These are phyloP conservation scores for Chalciporus piperatus DNA, from an alignment of 768 basidiomycete species.

Conservation along the genomic window DNA sequence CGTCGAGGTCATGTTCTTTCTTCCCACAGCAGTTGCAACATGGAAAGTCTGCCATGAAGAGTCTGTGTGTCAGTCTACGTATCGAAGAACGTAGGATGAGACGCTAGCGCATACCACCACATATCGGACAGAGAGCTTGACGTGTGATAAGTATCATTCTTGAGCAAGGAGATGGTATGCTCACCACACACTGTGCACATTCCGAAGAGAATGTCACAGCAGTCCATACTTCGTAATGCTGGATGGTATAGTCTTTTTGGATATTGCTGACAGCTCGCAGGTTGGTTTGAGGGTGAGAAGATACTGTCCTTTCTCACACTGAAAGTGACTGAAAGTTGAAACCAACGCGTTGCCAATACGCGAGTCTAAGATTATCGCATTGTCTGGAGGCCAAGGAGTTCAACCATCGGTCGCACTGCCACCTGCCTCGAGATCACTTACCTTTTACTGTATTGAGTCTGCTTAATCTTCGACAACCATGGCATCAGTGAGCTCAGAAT, in stretches of 20 bases:
- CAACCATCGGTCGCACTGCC: no score
- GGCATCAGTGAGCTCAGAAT: conserved; percentile 19
- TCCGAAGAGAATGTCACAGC: conserved; percentile 22
- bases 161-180: neutral
- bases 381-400: no score
- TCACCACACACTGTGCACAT: conserved; percentile 21
- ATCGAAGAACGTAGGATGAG: neutral
- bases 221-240: conserved; percentile 18
- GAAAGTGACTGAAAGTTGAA: no score
- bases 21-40: conserved; percentile 18
- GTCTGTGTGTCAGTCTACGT: neutral
- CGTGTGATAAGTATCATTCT: neutral
- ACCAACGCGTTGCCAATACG: no score
- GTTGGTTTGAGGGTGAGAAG: neutral
- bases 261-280: neutral
- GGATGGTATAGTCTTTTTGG: neutral
- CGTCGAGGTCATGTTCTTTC: conserved; percentile 2
- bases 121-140: conserved; percentile 12
- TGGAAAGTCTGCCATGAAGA: conserved; percentile 5
- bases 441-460: no score
- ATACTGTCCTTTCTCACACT: no score
- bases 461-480: neutral
- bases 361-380: no score
- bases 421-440: no score
- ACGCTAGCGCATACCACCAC: conserved; percentile 13